Evolutionary conservation across 345 rosid species (phyloP), one percentile per base, ranked within the genome.

Genomic region (Salix caprea): DNA sequence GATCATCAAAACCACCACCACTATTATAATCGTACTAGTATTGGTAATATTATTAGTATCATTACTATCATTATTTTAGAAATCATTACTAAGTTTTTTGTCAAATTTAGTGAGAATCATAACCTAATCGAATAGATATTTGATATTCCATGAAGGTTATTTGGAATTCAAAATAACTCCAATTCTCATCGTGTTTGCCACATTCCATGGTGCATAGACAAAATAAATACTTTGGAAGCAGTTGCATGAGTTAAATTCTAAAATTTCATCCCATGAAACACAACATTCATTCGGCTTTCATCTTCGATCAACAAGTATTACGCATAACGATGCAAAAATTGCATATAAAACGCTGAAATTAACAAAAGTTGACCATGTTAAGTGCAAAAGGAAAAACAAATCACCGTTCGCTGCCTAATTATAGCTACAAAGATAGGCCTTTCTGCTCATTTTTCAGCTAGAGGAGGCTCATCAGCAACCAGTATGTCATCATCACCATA

Each of bases 401-500:
- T 58, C 19, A 24, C 58, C 65, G 60, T 39, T 54, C 24, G 34
- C 32, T 58, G 32, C 40, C 46, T 44, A 9, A 23, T 68, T 4
- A 56, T 42, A 69, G 68, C 73, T 36, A 58, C 24, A 16, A 14
- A 58, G 26, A 21, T 34, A 1, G 6, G 34, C 30, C 30, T 13
- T 14, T 37, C 39, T 30, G 69, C 58, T 61, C 23, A 60, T 9
- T 0, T 44, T 62, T 8, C 34, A 70, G 36, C 40, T 42, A 61
- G 15, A 32, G 16, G 32, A 52, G 52, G 50, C 26, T 75, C 83
- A 36, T 82, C 82, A 1, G 68, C 74, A 13, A 72, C 76, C 65
- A 70, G 76, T 19, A 74, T 34, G 68, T 76, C 77, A 64, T 82
- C 81, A 0, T 94, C 89, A 0, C 76, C 88, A 66, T 88, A 92